Percentiles rank a stretch among this genome's conserved stretches.
Conservation (phyloP, 179 eudicot genomes). For the Camellia oleifera region DNA sequence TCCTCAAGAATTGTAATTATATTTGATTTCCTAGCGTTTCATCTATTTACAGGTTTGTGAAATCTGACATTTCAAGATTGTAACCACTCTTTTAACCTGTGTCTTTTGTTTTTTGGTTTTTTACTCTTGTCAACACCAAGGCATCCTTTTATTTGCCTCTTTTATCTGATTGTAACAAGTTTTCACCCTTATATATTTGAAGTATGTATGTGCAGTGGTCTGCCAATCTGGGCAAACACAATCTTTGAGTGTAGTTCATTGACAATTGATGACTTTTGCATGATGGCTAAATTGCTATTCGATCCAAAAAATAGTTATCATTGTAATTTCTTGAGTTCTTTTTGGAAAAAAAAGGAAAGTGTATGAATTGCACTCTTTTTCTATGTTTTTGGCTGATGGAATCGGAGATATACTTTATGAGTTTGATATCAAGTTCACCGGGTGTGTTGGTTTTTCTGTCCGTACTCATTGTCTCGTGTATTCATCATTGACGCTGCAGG, state of each 20-base stretch:
- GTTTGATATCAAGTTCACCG: too few relatives aligned
- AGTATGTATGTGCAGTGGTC: constrained; percentile 10
- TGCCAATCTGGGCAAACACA: not conserved
- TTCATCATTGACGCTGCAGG: too few relatives aligned
- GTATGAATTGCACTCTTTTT: not conserved
- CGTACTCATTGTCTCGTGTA: too few relatives aligned
- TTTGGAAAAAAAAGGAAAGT: too few relatives aligned
- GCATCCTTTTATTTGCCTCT: constrained; percentile 21
- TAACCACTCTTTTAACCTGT: not conserved
- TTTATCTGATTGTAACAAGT: constrained; percentile 5
- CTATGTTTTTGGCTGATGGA: constrained; percentile 8
- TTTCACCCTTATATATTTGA: not conserved
- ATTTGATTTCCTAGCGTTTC: constrained; percentile 2
- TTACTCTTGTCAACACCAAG: not conserved
- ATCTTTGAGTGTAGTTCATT: not conserved
- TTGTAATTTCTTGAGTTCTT: too few relatives aligned
- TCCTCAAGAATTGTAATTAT: constrained; percentile 16
- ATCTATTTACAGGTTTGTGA: constrained; percentile 20
- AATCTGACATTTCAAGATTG: constrained; percentile 16
- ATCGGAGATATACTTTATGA: not conserved
- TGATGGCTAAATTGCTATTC: too few relatives aligned
- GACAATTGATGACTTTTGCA: not conserved
- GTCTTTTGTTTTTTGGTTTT: not conserved
- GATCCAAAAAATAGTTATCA: too few relatives aligned
- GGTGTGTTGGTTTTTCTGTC: too few relatives aligned